Percentiles rank a stretch among this genome's conserved stretches.
These are phyloP conservation scores for Gynochthodes officinalis DNA, from an alignment of 257 asterid genomes.

Conservation along the genomic window DNA sequence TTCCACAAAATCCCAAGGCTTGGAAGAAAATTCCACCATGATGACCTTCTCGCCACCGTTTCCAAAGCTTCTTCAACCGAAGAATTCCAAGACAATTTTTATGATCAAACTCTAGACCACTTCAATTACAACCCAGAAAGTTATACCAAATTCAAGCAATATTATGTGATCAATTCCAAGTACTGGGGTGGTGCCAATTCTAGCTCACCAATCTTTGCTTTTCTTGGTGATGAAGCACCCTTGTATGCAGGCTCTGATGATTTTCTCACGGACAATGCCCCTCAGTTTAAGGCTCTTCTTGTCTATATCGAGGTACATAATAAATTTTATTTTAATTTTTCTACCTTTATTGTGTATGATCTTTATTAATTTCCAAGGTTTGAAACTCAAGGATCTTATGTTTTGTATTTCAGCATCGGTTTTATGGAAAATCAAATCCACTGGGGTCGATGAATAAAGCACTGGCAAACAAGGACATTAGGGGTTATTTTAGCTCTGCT, in stretches of 20 bases:
- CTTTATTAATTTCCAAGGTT: neutral
- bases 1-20: constrained; percentile 15
- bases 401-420: constrained; percentile 52
- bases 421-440: constrained; percentile 64
- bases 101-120: constrained; percentile 71
- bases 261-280: constrained; percentile 55
- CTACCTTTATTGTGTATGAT: no score
- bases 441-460: constrained; percentile 47
- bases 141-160: constrained; percentile 53
- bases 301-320: constrained; percentile 61
- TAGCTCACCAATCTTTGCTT: constrained; percentile 55
- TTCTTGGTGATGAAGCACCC: constrained; percentile 64
- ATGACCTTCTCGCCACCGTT: neutral
- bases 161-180: constrained; percentile 39
- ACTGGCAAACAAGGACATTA: constrained; percentile 31
- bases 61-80: neutral
- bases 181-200: constrained; percentile 55
- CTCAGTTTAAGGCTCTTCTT: constrained; percentile 53
- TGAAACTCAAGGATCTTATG: neutral
- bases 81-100: constrained; percentile 40
- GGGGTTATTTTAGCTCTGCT: constrained; percentile 77
- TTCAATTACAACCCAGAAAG: constrained; percentile 65
- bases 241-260: constrained; percentile 40
- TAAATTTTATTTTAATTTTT: neutral
- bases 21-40: constrained; percentile 13